Conservation (phyloP, 306 rosid genomes). For the Astragalus membranaceus region DNA sequence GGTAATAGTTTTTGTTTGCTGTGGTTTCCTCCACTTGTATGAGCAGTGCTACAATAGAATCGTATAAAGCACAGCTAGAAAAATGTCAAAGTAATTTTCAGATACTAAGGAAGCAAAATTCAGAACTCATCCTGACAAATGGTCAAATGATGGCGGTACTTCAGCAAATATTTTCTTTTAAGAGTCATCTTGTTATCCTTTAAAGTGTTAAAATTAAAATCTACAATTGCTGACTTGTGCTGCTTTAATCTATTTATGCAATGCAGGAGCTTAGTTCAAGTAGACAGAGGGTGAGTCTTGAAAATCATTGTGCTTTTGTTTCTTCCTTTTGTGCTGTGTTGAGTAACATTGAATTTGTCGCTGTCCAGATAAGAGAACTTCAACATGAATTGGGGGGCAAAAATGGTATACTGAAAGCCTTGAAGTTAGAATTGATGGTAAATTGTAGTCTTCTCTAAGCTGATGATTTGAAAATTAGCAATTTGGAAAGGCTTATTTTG, state of each 20-base stretch:
- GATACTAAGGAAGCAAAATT: slow-evolving; percentile 63
- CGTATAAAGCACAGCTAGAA: slow-evolving; percentile 46
- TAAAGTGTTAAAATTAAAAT: neutral
- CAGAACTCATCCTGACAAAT: slow-evolving; percentile 64
- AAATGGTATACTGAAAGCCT: slow-evolving; percentile 48
- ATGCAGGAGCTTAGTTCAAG: slow-evolving; percentile 67
- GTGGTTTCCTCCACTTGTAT: slow-evolving; percentile 27
- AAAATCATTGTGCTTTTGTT: slow-evolving; percentile 16
- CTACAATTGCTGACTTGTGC: neutral
- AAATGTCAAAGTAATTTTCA: slow-evolving; percentile 49
- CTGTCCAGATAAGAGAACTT: slow-evolving; percentile 54
- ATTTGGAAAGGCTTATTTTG: neutral
- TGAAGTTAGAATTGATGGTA: slow-evolving; percentile 48
- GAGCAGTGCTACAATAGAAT: slow-evolving; percentile 51
- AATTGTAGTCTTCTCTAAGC: slow-evolving; percentile 24
- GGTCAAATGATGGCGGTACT: slow-evolving; percentile 64
- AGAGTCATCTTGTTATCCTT: neutral
- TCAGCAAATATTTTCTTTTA: neutral
- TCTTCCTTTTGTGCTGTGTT: neutral
- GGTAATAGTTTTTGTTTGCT: neutral
- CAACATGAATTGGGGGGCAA: slow-evolving; percentile 71
- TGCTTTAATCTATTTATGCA: slow-evolving; percentile 25
- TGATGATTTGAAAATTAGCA: neutral
- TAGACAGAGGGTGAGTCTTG: slow-evolving; percentile 69
- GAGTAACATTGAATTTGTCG: slow-evolving; percentile 6